phyloP scores from a whole-genome alignment of 2,329 filamentous ascomycete genomes.

The Trichophyton benhamiae region DNA sequence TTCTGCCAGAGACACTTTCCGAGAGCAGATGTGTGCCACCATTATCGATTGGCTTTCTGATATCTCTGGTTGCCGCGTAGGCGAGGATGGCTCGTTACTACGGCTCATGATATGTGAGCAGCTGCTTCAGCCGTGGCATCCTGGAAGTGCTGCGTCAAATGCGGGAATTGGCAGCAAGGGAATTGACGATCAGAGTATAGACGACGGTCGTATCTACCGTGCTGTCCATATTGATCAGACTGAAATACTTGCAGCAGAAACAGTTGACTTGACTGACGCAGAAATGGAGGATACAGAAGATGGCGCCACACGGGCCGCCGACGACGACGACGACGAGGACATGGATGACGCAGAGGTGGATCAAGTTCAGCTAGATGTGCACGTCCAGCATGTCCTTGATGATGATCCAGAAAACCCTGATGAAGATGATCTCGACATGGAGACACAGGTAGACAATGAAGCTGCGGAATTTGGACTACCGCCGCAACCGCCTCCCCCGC shows the following conservation, averaged over 20 bases:
- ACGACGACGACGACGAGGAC: constrained; percentile 25
- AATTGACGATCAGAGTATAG: constrained; percentile 65
- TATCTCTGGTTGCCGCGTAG: constrained; percentile 78
- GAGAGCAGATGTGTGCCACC: constrained; percentile 96
- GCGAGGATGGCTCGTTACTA: constrained; percentile 64
- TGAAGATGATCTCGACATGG: constrained; percentile 38
- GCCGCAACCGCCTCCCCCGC: constrained; percentile 43
- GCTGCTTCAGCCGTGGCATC: constrained; percentile 73
- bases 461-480: constrained; percentile 60
- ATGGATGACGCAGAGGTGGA: constrained; percentile 35
- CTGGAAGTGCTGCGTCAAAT: constrained; percentile 73
- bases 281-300: constrained; percentile 40
- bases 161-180: constrained; percentile 63
- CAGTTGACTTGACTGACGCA: constrained; percentile 21
- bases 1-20: constrained; percentile 85
- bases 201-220: constrained; percentile 26
- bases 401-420: constrained; percentile 29
- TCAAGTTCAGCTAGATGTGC: constrained; percentile 23
- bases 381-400: constrained; percentile 14
- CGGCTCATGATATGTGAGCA: constrained; percentile 80
- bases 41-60: constrained; percentile 94
- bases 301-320: constrained; percentile 21
- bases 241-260: constrained; percentile 28
- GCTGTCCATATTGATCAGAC: constrained; percentile 21
- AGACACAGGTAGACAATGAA: constrained; percentile 56